Base-by-base conservation (phyloP, 192 early-diverging fungal genomes). In the Linnemannia zychae region DNA sequence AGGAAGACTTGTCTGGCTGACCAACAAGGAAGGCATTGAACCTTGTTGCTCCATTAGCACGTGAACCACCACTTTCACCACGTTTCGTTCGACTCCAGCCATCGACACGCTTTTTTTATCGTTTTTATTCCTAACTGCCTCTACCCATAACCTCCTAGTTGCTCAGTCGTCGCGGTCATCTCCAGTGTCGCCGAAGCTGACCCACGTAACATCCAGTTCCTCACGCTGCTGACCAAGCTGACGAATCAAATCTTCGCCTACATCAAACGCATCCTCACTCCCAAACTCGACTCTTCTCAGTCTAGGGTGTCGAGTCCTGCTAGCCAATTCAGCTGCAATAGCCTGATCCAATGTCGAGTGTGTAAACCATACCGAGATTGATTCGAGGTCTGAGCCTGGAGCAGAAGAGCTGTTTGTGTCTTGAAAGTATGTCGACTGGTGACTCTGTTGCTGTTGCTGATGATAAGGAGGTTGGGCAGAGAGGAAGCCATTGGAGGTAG, bases 221-320 rank as follows among this genome's bases (percentile, higher is more conserved):
- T 77, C 74, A 18, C 83, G 67, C 18, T 70, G 70, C 48, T 40
- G n/a, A 28, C 11, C 22, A 34, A 85, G 36, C 11, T 17, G 13
- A 18, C 52, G 67, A 12, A 75, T 49, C 63, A 60, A 65, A 49
- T 76, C 65, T 36, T 53, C 77, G 2, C 83, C 83, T 1, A 38
- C 31, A 72, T 79, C 77, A 79, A 78, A 85, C 13, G 65, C 40
- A 46, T 79, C 78, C 22, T 85, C 83, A n/a, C 83, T 85, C 33
- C 83, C 83, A 73, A 85, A 85, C 24, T 79, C 83, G 4, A 85
- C 83, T 0, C 31, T 4, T 40, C n/a, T 76, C 48, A 85, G 33
- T 11, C 67, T 52, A 13, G 83, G 83, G 0, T 85, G 83, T 31
- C 83, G 72, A 18, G 44, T 12, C 1, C 67, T 44, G 40, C 76